Evolutionary conservation across 179 eudicot genomes (phyloP).

Genomic region (Beta lomatogona): DNA sequence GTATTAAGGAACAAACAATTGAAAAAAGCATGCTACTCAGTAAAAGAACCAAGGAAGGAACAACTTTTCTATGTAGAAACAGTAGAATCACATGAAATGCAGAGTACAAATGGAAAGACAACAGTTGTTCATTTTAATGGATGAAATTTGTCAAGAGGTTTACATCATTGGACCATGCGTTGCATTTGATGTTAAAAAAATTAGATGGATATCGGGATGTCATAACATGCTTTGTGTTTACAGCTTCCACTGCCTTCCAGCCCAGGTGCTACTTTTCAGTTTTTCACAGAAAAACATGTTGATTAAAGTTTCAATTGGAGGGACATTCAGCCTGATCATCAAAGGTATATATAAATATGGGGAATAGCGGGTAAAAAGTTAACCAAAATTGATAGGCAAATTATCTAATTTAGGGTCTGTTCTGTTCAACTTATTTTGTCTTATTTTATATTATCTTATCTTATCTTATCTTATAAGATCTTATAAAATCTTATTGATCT

Average conservation of each 20-base stretch:
- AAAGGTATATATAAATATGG: too few relatives aligned
- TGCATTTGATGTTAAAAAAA: not conserved
- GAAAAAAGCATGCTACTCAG: not conserved
- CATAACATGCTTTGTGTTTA: not conserved
- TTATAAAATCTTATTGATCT: too few relatives aligned
- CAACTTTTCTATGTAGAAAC: not conserved
- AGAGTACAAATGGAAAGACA: not conserved
- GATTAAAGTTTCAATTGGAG: too few relatives aligned
- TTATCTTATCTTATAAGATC: too few relatives aligned
- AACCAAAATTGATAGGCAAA: too few relatives aligned
- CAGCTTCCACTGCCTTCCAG: not conserved
- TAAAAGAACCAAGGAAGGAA: not conserved
- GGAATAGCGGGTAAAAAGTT: too few relatives aligned
- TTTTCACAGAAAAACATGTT: too few relatives aligned
- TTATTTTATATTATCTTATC: too few relatives aligned
- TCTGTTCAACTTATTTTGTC: too few relatives aligned
- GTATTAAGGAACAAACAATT: not conserved
- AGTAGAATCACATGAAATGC: constrained; percentile 21
- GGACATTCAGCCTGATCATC: too few relatives aligned
- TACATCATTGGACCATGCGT: constrained; percentile 18
- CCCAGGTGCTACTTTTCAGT: not conserved
- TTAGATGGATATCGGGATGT: not conserved
- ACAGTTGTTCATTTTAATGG: not conserved
- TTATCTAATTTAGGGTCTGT: too few relatives aligned
- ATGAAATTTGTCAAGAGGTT: constrained; percentile 6